phyloP scores from a whole-genome alignment of 805 yeast species.

The Sugiyamaella marilandica region DNA sequence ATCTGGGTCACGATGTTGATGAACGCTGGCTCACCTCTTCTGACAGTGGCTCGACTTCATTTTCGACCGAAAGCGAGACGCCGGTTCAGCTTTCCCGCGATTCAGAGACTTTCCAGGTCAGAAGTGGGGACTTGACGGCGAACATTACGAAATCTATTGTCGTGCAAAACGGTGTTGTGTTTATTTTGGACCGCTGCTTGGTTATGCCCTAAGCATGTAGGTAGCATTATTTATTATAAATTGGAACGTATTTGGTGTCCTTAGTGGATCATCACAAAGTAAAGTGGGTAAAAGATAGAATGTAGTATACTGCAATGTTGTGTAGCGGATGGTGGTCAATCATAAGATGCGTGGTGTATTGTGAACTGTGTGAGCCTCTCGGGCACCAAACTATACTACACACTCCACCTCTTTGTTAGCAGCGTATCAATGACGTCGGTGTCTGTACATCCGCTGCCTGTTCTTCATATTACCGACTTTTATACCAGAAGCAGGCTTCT shows the following conservation, averaged over 20 bases:
- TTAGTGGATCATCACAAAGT: too few species aligned
- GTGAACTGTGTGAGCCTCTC: too few species aligned
- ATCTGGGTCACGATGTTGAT: slow-evolving; percentile 26
- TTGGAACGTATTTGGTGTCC: slow-evolving; percentile 5
- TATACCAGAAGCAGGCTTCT: slow-evolving; percentile 26
- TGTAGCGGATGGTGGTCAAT: too few species aligned
- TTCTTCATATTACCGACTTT: slow-evolving; percentile 34
- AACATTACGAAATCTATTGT: slow-evolving; percentile 18
- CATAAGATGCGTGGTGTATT: neutral
- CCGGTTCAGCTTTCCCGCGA: slow-evolving; percentile 10
- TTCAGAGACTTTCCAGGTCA: slow-evolving; percentile 2
- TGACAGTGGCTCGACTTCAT: neutral
- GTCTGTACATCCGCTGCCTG: slow-evolving; percentile 32
- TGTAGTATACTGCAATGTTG: too few species aligned
- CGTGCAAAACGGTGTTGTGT: slow-evolving; percentile 30
- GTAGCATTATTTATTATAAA: neutral
- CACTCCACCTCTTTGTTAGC: neutral
- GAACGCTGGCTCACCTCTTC: neutral
- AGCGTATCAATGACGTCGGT: slow-evolving; percentile 7
- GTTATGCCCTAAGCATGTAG: slow-evolving; percentile 10
- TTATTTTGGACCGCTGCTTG: slow-evolving; percentile 25
- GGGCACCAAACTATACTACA: too few species aligned
- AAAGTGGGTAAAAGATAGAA: too few species aligned
- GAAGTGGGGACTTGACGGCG: slow-evolving; percentile 14
- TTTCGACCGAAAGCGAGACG: slow-evolving; percentile 12